These are phyloP conservation scores for Acanthamoeba divionensis DNA, from an alignment of 208 protist genomes.

Conservation along the genomic window DNA sequence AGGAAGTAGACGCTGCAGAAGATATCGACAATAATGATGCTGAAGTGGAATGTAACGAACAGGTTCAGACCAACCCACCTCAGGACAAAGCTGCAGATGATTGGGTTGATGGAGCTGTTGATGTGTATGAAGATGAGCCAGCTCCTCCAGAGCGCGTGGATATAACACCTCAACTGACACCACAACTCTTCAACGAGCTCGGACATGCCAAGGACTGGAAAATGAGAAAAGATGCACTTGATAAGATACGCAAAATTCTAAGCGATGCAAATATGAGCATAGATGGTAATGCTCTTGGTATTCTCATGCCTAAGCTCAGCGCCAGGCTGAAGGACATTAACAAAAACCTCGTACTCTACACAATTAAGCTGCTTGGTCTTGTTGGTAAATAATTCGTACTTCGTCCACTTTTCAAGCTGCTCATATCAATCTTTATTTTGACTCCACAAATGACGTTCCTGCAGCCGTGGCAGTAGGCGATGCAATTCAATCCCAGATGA, in stretches of 20 bases:
- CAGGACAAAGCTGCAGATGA: not conserved
- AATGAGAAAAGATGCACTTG: slow-evolving; percentile 48
- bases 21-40: not conserved
- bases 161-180: not conserved
- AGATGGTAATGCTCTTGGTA: not conserved
- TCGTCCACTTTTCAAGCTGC: too few species aligned
- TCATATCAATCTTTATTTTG: too few species aligned
- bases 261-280: slow-evolving; percentile 25
- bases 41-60: not conserved
- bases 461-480: slow-evolving; percentile 50
- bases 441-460: too few species aligned
- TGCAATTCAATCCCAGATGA: not conserved
- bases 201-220: slow-evolving; percentile 62
- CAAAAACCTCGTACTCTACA: slow-evolving; percentile 59
- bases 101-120: not conserved
- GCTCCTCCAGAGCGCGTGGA: not conserved
- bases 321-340: slow-evolving; percentile 57
- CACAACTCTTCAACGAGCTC: slow-evolving; percentile 20
- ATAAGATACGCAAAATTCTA: slow-evolving; percentile 35
- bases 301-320: slow-evolving; percentile 33
- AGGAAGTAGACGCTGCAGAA: not conserved
- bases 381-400: too few species aligned
- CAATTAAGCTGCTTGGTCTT: slow-evolving; percentile 42
- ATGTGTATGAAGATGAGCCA: not conserved
- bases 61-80: not conserved